These are phyloP conservation scores for Botrytis aclada DNA, from an alignment of 2,329 filamentous ascomycete genomes.

Conservation along the genomic window DNA sequence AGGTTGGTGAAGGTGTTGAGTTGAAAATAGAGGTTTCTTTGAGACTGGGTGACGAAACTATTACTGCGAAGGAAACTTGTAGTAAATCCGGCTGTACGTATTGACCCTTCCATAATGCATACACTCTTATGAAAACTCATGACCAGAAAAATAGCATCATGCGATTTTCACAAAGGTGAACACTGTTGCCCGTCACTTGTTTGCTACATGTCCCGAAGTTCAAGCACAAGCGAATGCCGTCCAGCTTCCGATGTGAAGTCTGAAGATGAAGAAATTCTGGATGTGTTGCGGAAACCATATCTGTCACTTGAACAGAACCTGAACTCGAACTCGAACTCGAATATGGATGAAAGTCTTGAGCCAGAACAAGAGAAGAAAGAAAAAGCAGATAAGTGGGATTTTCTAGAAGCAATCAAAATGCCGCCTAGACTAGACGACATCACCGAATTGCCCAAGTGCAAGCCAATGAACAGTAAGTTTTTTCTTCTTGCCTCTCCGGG, in stretches of 20 bases:
- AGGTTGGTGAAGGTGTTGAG: not conserved
- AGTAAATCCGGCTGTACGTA: not conserved
- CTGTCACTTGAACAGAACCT: not conserved
- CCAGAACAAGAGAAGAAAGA: not conserved
- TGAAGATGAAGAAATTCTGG: not conserved
- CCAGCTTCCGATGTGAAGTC: not conserved
- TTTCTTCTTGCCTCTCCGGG: not conserved
- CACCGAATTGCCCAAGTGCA: slow-evolving; percentile 1
- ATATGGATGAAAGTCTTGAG: not conserved
- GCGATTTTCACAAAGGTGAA: not conserved
- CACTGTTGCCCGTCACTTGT: slow-evolving; percentile 3
- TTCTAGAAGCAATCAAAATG: not conserved
- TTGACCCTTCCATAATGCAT: not conserved
- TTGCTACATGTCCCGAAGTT: not conserved
- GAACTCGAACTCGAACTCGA: not conserved
- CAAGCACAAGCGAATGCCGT: not conserved
- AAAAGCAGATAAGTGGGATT: not conserved
- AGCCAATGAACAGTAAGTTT: not conserved
- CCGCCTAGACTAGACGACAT: slow-evolving; percentile 10
- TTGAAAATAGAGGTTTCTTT: not conserved
- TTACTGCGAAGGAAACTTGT: not conserved
- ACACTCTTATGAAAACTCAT: not conserved
- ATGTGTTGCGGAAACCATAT: not conserved
- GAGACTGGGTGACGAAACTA: not conserved
- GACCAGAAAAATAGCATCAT: not conserved